phyloP scores from a whole-genome alignment of 805 yeast genomes.

The Starmerella asiatica region DNA sequence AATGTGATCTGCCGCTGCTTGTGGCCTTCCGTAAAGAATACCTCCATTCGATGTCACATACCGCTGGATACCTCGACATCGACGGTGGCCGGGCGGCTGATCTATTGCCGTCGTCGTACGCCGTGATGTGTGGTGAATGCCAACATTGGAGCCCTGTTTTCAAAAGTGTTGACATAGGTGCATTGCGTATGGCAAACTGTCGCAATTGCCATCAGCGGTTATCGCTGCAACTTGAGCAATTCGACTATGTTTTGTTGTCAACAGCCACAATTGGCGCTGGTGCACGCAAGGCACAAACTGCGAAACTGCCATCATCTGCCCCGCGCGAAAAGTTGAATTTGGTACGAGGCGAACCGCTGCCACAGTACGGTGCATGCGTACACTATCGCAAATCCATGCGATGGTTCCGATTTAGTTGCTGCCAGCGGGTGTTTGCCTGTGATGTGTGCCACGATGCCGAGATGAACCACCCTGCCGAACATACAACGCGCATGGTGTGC shows the following conservation, averaged over 20 bases:
- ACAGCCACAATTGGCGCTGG: conserved; percentile 21
- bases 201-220: conserved; percentile 29
- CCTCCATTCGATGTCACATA: conserved; percentile 24
- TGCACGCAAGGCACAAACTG: conserved; percentile 7
- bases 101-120: conserved; percentile 27
- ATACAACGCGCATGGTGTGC: conserved; percentile 32
- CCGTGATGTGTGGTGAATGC: conserved; percentile 30
- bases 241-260: conserved; percentile 25
- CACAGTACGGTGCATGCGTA: conserved; percentile 29
- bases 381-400: conserved; percentile 32
- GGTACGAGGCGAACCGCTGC: conserved; percentile 30
- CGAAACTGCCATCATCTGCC: conserved; percentile 14
- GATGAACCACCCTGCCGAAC: conserved; percentile 28
- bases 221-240: conserved; percentile 26
- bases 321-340: conserved; percentile 24
- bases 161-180: conserved; percentile 27
- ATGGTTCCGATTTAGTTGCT: conserved; percentile 34
- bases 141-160: conserved; percentile 23
- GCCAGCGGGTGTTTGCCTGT: conserved; percentile 32
- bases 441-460: conserved; percentile 32
- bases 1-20: conserved; percentile 27
- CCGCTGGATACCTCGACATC: conserved; percentile 30
- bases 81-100: conserved; percentile 29
- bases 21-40: conserved; percentile 29
- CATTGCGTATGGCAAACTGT: conserved; percentile 24